Evolutionary conservation across 805 yeast genomes (phyloP).

Genomic region (Naumovozyma castellii): DNA sequence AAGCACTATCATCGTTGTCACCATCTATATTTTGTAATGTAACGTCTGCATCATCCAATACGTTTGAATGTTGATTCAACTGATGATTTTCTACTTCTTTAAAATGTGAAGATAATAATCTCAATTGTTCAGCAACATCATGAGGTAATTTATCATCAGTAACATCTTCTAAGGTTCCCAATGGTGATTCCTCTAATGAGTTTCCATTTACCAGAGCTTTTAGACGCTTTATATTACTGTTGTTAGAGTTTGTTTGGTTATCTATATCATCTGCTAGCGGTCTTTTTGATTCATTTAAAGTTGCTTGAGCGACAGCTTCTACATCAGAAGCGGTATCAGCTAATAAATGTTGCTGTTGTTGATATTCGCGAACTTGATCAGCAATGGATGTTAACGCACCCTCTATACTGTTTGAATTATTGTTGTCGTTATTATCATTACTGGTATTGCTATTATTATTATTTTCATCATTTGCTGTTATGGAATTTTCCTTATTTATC

Average conservation of each 20-base stretch:
- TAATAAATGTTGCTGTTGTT: constrained; percentile 3
- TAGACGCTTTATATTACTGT: neutral
- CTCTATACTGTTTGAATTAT: neutral
- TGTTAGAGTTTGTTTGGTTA: no score
- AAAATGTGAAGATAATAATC: constrained; percentile 28
- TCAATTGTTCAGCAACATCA: constrained; percentile 29
- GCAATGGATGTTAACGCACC: no score
- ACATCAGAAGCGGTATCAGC: constrained; percentile 12
- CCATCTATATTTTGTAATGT: constrained; percentile 4
- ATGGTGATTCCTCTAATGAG: constrained; percentile 14
- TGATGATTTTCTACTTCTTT: constrained; percentile 25
- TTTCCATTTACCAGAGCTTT: no score
- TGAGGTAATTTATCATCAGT: constrained; percentile 28
- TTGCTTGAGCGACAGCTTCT: constrained; percentile 24
- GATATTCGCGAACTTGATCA: neutral
- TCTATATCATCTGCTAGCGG: constrained; percentile 8
- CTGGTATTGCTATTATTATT: neutral
- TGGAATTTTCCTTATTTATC: no score
- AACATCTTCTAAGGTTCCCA: constrained; percentile 20
- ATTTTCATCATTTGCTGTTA: neutral
- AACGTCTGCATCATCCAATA: no score
- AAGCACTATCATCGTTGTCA: constrained; percentile 5
- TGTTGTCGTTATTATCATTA: constrained; percentile 1
- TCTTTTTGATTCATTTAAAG: constrained; percentile 20
- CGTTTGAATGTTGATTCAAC: no score